phyloP scores from a whole-genome alignment of 2,329 filamentous ascomycete species.

The Fusarium verrucosum region DNA sequence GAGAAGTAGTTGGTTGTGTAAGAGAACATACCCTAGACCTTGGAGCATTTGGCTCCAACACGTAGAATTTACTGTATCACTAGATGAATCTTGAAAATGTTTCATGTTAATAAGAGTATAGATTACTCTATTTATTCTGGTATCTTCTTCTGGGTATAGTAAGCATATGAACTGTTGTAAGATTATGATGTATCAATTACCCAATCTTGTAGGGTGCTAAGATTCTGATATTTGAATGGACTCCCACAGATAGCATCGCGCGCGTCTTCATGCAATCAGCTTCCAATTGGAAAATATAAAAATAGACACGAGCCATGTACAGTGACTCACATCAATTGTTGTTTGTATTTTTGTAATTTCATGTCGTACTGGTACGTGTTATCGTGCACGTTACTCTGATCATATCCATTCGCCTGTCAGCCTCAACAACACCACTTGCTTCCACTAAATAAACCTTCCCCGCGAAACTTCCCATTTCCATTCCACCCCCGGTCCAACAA shows the following conservation, averaged over 20 bases:
- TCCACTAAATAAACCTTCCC: slow-evolving; percentile 16
- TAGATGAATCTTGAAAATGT: not conserved
- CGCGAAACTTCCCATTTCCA: slow-evolving; percentile 17
- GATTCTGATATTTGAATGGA: no score
- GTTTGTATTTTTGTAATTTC: not conserved
- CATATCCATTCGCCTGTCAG: slow-evolving; percentile 23
- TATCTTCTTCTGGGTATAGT: no score
- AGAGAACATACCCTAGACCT: slow-evolving; percentile 11
- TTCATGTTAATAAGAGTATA: no score
- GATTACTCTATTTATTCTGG: no score
- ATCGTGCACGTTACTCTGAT: slow-evolving; percentile 8
- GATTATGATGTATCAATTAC: no score
- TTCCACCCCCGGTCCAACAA: slow-evolving; percentile 2
- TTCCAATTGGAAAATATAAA: not conserved
- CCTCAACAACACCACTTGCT: slow-evolving; percentile 18
- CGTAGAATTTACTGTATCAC: no score
- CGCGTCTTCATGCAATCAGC: no score
- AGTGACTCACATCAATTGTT: not conserved
- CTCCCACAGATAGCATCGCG: no score
- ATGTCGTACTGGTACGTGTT: not conserved
- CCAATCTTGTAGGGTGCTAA: no score
- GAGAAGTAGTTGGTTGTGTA: not conserved
- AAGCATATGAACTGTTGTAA: no score
- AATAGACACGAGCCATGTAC: fast-evolving
- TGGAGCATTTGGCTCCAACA: no score